These are phyloP conservation scores for Pestalotiopsis sp. DNA, from an alignment of 2,329 filamentous ascomycete species.

Conservation along the genomic window DNA sequence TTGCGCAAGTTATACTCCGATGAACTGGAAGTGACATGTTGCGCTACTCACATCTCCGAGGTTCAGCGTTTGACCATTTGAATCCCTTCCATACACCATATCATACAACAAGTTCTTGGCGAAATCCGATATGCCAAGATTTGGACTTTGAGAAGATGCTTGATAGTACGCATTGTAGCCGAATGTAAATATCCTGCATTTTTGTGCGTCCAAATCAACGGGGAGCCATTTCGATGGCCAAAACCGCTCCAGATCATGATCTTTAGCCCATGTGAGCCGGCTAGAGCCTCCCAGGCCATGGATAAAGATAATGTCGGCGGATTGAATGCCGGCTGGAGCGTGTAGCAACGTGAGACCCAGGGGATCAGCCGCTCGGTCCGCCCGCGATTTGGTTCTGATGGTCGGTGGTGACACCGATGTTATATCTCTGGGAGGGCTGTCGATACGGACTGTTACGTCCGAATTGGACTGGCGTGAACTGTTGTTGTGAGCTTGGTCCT, in stretches of 20 bases:
- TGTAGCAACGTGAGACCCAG: slow-evolving; percentile 1
- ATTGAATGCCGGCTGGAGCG: neutral
- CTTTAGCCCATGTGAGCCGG: slow-evolving; percentile 16
- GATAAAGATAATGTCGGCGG: slow-evolving; percentile 10
- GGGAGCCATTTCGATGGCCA: slow-evolving; percentile 17
- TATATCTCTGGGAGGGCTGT: neutral
- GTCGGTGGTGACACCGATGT: neutral
- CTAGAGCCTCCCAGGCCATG: slow-evolving; percentile 12
- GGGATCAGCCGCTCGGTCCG: neutral
- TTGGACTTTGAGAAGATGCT: neutral
- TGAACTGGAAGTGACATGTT: neutral
- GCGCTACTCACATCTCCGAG: slow-evolving; percentile 9
- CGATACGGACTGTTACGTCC: neutral
- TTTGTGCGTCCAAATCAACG: neutral
- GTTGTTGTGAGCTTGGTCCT: neutral
- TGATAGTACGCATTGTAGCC: slow-evolving; percentile 16
- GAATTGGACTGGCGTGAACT: neutral
- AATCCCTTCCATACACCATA: slow-evolving; percentile 14
- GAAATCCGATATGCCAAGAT: slow-evolving; percentile 12
- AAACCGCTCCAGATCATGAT: slow-evolving; percentile 14
- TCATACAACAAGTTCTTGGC: slow-evolving; percentile 15
- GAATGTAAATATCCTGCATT: slow-evolving; percentile 11
- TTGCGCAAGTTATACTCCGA: neutral
- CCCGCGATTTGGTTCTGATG: neutral
- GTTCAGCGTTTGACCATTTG: slow-evolving; percentile 2